These are phyloP conservation scores for Albugo laibachii DNA, from an alignment of 352 stramenopile genomes.

Conservation along the genomic window DNA sequence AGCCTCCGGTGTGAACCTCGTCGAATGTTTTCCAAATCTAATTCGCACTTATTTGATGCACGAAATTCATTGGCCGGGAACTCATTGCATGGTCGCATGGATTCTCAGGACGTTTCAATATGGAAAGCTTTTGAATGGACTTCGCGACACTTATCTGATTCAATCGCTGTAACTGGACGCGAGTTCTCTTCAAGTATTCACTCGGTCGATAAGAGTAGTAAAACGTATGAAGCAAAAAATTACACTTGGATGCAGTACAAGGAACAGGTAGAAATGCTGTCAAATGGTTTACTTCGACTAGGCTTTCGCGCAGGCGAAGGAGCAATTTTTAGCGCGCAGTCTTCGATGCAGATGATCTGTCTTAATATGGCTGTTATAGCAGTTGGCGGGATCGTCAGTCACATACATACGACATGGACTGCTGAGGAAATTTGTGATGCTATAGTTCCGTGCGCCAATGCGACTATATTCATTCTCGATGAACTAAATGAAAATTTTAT, in stretches of 20 bases:
- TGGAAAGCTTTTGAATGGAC: constrained; percentile 16
- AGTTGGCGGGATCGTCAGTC: constrained; percentile 28
- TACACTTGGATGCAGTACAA: constrained; percentile 20
- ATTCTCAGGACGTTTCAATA: constrained; percentile 1
- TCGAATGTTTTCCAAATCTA: no score
- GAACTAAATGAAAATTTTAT: constrained; percentile 23
- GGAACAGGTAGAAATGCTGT: constrained; percentile 11
- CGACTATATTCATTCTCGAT: constrained; percentile 41
- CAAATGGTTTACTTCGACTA: constrained; percentile 25
- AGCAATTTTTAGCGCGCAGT: constrained; percentile 24
- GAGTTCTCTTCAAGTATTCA: neutral
- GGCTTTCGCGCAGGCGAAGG: constrained; percentile 35
- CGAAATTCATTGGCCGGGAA: no score
- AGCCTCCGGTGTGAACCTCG: no score
- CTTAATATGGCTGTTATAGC: constrained; percentile 39
- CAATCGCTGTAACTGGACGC: constrained; percentile 8
- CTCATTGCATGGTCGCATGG: no score
- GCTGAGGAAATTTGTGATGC: constrained; percentile 21
- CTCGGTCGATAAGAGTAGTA: neutral
- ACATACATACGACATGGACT: constrained; percentile 35
- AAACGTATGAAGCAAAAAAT: neutral
- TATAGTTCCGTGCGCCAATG: constrained; percentile 29
- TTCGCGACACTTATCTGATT: constrained; percentile 6
- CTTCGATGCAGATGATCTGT: constrained; percentile 22
- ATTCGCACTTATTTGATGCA: no score